A percentile compares a stretch with the other conserved stretches of the same genome.
These are phyloP conservation scores for Aspergillus neotritici DNA, from an alignment of 2,329 filamentous ascomycete species.

Conservation along the genomic window DNA sequence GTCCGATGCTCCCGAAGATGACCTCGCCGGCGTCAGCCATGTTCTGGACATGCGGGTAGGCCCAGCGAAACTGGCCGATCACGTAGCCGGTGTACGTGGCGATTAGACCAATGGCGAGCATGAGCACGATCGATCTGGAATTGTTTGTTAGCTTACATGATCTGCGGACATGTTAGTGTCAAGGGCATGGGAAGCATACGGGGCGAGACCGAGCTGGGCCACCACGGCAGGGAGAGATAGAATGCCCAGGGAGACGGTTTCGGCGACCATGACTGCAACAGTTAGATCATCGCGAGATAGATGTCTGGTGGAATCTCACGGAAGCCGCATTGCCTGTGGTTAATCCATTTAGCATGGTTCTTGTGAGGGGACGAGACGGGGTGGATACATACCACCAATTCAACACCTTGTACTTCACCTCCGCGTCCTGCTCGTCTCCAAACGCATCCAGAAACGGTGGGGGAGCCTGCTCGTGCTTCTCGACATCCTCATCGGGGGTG, in stretches of 20 bases:
- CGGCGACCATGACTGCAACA: slow-evolving; percentile 48
- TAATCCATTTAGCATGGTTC: too few relatives aligned
- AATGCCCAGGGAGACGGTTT: slow-evolving; percentile 52
- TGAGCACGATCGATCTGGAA: slow-evolving; percentile 40
- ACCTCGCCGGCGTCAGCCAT: slow-evolving; percentile 62
- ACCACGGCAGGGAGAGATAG: slow-evolving; percentile 49
- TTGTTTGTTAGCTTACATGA: not conserved
- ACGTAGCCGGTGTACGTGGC: slow-evolving; percentile 54
- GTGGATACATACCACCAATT: slow-evolving; percentile 32
- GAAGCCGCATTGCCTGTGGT: slow-evolving; percentile 34
- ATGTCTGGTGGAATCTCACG: slow-evolving; percentile 19
- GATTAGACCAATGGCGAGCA: slow-evolving; percentile 47
- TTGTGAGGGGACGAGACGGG: too few relatives aligned
- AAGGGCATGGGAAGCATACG: slow-evolving; percentile 23
- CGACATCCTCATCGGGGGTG: slow-evolving; percentile 8
- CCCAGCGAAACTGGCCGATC: slow-evolving; percentile 51
- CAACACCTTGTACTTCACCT: slow-evolving; percentile 46
- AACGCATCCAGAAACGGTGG: slow-evolving; percentile 23
- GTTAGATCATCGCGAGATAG: slow-evolving; percentile 1
- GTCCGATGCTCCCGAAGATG: slow-evolving; percentile 54
- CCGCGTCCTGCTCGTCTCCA: slow-evolving; percentile 30
- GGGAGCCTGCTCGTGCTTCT: slow-evolving; percentile 10
- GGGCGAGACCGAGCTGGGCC: slow-evolving; percentile 47
- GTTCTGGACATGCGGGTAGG: slow-evolving; percentile 53
- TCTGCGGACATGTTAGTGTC: too few relatives aligned